These are phyloP conservation scores for Nitzschia sp. DNA, from an alignment of 108 stramenopile genomes.

Conservation along the genomic window DNA sequence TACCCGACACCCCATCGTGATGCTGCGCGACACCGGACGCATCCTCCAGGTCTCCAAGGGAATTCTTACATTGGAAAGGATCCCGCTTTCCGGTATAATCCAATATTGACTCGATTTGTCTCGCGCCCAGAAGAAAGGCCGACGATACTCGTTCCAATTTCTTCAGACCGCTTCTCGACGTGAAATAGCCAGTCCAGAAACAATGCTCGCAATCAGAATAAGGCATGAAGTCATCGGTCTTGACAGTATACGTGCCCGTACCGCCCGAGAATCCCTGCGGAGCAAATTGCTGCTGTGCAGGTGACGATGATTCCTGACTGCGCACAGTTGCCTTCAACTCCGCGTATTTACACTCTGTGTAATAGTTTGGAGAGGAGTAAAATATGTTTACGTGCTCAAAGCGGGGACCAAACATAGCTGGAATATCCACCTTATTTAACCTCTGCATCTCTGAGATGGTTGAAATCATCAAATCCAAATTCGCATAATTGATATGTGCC, in stretches of 20 bases:
- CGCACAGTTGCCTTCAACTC: constrained; percentile 4
- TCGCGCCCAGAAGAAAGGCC: constrained; percentile 66
- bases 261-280: neutral
- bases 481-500: constrained; percentile 34
- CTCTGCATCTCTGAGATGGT: constrained; percentile 15
- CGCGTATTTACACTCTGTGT: constrained; percentile 76
- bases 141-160: constrained; percentile 81
- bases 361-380: constrained; percentile 84
- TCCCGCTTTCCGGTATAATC: constrained; percentile 2
- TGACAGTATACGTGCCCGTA: constrained; percentile 37
- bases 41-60: constrained; percentile 54
- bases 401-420: constrained; percentile 46
- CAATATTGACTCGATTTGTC: constrained; percentile 69
- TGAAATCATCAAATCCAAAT: constrained; percentile 25
- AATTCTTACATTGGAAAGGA: neutral
- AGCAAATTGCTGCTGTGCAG: neutral
- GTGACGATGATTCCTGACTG: neutral
- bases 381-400: constrained; percentile 82
- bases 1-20: constrained; percentile 92
- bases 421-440: constrained; percentile 13
- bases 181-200: constrained; percentile 97
- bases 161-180: constrained; percentile 85
- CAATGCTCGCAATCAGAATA: constrained; percentile 87
- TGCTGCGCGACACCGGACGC: constrained; percentile 87
- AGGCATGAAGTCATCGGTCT: constrained; percentile 94